These are phyloP conservation scores for Eucalyptus cloeziana DNA, from an alignment of 345 rosid genomes.

Conservation along the genomic window DNA sequence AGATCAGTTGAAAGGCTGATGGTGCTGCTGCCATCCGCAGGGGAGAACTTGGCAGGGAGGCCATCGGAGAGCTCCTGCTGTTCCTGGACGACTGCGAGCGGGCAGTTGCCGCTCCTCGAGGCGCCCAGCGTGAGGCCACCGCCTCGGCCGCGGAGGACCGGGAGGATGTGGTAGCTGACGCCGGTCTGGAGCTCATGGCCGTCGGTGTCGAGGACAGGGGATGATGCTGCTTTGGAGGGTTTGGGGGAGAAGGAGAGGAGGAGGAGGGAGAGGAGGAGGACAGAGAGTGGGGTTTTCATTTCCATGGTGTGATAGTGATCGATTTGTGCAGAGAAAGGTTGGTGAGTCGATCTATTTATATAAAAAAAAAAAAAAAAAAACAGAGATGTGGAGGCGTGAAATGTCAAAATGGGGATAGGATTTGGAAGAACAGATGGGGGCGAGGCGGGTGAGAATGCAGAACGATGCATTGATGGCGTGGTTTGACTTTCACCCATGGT, in stretches of 20 bases:
- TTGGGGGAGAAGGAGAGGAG: background rate
- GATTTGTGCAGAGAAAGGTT: background rate
- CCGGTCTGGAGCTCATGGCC: constrained; percentile 4
- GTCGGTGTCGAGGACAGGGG: constrained; percentile 10
- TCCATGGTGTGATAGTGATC: background rate
- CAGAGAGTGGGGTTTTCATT: background rate
- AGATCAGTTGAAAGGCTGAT: constrained; percentile 18
- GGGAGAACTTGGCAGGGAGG: constrained; percentile 11
- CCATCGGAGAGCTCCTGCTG: background rate
- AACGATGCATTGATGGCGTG: background rate
- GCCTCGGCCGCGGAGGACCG: constrained; percentile 13
- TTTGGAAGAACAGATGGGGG: background rate
- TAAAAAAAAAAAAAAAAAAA: no score
- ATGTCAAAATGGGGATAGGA: background rate
- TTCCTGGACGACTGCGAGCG: constrained; percentile 21
- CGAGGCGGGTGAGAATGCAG: background rate
- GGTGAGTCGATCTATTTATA: background rate
- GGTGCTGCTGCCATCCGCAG: constrained; percentile 7
- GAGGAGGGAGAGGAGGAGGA: background rate
- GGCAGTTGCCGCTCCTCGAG: constrained; percentile 6
- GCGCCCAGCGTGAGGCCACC: constrained; percentile 19
- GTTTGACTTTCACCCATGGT: background rate
- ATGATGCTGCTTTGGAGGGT: background rate
- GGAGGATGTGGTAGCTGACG: constrained; percentile 12
- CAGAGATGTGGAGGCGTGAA: background rate